Conservation (phyloP, 495 filamentous ascomycete genomes). For the Aspergillus steynii region DNA sequence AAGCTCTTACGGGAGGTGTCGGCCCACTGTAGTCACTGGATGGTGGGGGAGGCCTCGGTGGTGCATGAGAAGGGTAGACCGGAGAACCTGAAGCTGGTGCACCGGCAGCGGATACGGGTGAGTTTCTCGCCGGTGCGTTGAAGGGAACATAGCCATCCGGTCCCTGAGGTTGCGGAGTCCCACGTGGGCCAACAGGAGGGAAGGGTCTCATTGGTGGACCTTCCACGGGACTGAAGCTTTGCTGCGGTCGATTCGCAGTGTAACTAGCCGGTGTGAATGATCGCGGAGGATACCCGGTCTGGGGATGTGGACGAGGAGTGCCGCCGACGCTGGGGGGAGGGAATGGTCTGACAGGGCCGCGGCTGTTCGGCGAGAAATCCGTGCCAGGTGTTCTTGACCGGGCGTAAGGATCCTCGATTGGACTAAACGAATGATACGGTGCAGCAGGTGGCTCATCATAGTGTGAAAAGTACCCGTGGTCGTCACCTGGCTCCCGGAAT, state of each 20-base stretch:
- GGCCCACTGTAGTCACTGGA: conserved; percentile 9
- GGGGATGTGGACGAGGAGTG: conserved; percentile 8
- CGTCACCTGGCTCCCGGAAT: conserved; percentile 9
- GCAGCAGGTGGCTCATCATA: conserved; percentile 9
- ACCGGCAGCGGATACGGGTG: conserved; percentile 4
- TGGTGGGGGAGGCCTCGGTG: neutral
- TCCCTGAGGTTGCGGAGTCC: conserved; percentile 11
- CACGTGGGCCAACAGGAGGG: conserved; percentile 14
- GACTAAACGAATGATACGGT: conserved; percentile 18
- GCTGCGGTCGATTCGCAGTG: conserved; percentile 2
- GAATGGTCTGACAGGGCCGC: conserved; percentile 11
- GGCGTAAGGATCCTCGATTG: conserved; percentile 16
- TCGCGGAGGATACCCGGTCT: conserved; percentile 11
- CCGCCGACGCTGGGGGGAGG: conserved; percentile 10
- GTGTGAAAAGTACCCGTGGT: conserved; percentile 13
- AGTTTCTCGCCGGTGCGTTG: conserved; percentile 5
- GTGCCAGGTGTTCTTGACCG: conserved; percentile 21
- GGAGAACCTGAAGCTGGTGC: neutral
- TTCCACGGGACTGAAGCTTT: conserved; percentile 8
- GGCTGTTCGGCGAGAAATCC: conserved; percentile 4
- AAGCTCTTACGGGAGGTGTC: conserved; percentile 11
- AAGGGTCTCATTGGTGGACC: conserved; percentile 6
- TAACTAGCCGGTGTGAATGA: conserved; percentile 11
- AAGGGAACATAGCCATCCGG: conserved; percentile 33
- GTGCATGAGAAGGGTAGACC: conserved; percentile 2